Evolutionary conservation across 345 rosid genomes (phyloP).

Genomic region (Adansonia digitata): DNA sequence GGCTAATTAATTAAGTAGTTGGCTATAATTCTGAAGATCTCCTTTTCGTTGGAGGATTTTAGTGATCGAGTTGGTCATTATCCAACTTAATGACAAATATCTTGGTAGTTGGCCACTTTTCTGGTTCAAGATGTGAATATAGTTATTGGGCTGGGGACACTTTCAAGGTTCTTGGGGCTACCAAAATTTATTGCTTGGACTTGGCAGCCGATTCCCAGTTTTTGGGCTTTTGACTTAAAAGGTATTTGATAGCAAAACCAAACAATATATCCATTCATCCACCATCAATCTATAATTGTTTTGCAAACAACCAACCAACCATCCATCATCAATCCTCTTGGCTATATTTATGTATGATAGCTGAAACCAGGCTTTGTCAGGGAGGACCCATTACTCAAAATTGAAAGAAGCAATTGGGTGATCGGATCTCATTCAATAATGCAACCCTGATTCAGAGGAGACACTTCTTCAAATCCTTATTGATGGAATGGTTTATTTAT

Average conservation of each 20-base stretch:
- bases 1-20: no score
- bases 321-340: not conserved
- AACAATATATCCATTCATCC: not conserved
- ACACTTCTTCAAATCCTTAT: no score
- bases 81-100: not conserved
- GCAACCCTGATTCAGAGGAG: not conserved
- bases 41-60: no score
- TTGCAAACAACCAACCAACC: not conserved
- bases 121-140: not conserved
- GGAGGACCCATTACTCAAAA: not conserved
- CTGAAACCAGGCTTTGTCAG: not conserved
- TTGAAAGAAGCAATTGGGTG: not conserved
- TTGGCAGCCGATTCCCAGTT: not conserved
- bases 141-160: conserved; percentile 24
- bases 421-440: not conserved
- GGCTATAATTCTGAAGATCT: no score
- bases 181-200: conserved; percentile 11
- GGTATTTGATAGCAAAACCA: not conserved
- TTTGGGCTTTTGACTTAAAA: not conserved
- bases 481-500: not conserved
- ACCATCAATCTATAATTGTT: no score
- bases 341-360: not conserved
- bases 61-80: no score
- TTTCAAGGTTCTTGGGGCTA: conserved; percentile 14
- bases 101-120: conserved; percentile 3